Evolutionary conservation across 352 stramenopile species (phyloP), one percentile per base, ranked within the genome.

Genomic region (Pythium pectinolyticum): DNA sequence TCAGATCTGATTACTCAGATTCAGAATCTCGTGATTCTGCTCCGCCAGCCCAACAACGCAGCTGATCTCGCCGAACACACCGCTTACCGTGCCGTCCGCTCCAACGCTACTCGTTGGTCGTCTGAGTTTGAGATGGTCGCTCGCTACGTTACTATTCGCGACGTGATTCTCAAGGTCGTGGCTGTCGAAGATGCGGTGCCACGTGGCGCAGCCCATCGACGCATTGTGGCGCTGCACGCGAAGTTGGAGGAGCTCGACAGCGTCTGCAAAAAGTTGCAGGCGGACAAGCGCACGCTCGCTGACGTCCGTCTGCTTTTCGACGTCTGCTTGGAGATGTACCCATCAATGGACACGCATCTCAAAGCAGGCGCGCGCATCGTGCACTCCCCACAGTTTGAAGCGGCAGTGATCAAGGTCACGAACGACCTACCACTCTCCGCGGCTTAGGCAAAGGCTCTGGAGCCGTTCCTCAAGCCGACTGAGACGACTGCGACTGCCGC

Each of bases 251-350:
- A 66, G 27, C 14, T 72, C 3, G 41, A 69, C 22, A 72, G 57
- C 9, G 58, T 75, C 7, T 72, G 48, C 34, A 63, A 54, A 10
- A 63, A 43, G 2, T 43, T 69, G 9, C 57, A 74, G 30, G 15
- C 12, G 4, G 51, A 67, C 1, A 27, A 27, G 7, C 53, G 56
- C 32, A 61, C 22, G 2, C 46, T 74, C 25, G 43, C 20, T 3
- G 47, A 71, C 19, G 54, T 52, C 3, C 54, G 54, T 34, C 20
- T 61, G 7, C 10, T 61, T 5, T 61, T 61, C 24, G 54, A 61
- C 35, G 41, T 37, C 15, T 40, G 27, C n/a, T 12, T 61, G 1
- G 30, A 30, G 3, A 54, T 62, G 15, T 69, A 74, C 25, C 52
- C 52, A 11, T 40, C 68, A 27, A 63, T 71, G 57, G 28, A 25